These are phyloP conservation scores for Lichtheimia ramosa DNA, from an alignment of 371 early-diverging fungal species.

Conservation along the genomic window DNA sequence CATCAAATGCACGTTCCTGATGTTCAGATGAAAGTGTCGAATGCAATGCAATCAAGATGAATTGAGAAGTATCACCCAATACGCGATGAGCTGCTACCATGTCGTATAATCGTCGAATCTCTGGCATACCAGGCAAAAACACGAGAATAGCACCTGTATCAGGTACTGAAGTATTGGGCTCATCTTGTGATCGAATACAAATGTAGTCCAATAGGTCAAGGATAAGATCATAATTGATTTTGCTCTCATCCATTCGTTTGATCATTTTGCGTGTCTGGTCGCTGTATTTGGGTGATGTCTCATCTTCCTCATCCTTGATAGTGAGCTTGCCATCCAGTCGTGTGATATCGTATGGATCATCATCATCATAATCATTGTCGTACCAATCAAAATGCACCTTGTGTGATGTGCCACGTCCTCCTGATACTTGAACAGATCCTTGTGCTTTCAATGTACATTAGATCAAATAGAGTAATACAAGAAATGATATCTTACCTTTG, in stretches of 20 bases:
- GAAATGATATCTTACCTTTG: neutral
- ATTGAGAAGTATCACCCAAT: conserved; percentile 43
- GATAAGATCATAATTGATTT: conserved; percentile 74
- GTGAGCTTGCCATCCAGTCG: conserved; percentile 25
- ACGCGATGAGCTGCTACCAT: conserved; percentile 49
- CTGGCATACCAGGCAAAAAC: conserved; percentile 89
- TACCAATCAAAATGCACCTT: conserved; percentile 52
- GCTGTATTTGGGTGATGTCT: conserved; percentile 29
- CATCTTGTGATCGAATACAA: conserved; percentile 23
- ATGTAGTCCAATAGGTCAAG: conserved; percentile 66
- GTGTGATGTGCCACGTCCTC: conserved; percentile 35
- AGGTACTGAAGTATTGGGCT: conserved; percentile 25
- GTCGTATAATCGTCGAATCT: conserved; percentile 65
- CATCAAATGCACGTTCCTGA: conserved; percentile 67
- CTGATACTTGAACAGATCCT: conserved; percentile 28
- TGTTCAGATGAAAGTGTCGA: conserved; percentile 73
- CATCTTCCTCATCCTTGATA: conserved; percentile 30
- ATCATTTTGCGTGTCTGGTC: conserved; percentile 50
- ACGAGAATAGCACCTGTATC: conserved; percentile 80
- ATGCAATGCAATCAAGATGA: conserved; percentile 76
- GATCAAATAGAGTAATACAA: neutral
- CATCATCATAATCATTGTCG: conserved; percentile 44
- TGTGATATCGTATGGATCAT: conserved; percentile 38
- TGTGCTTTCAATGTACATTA: conserved; percentile 15
- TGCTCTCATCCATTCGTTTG: conserved; percentile 59